Base-by-base conservation (phyloP, 345 rosid genomes). In the Trapa bicornis region DNA sequence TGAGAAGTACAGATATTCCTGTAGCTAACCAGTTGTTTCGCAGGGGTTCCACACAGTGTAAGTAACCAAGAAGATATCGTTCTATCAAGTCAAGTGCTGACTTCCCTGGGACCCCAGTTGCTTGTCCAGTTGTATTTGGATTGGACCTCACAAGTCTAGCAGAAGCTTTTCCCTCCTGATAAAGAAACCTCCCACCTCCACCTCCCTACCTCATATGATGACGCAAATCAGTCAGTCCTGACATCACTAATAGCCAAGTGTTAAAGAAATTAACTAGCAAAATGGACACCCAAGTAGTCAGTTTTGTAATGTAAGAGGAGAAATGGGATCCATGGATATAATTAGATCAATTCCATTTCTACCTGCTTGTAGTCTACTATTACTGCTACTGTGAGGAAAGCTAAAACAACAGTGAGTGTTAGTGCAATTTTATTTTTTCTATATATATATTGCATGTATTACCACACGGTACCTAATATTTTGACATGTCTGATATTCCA, bases 371-470 rank as follows among this genome's bases (percentile, higher is more conserved):
- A 22, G 29, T 22, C 29, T 22, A 22, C 29, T 22, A 22, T 22
- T 22, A 22, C 29, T 22, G 29, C 77, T 63, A 67, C 68, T 69
- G 88, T 80, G 82, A 77, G 86, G 84, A 71, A 82, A 84, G 72
- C 84, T 71, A 84, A 79, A 82, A 75, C 74, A 56, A n/a, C 17
- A 70, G 5, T 0, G 11, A 33, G 36, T n/a, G 17, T 50, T 67
- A 43, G 64, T 65, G n/a, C 74, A 5, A 5, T 1, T 32, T 3
- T 32, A 11, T 58, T 8, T 58, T 3, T 33, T 33, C 0, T 8
- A 4, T 22, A 22, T 22, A 22, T 22, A 22, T 22, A 22, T 22
- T 22, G 29, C 29, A 32, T 32, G 29, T 57, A 50, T 58, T 33
- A 58, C 16, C 5, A 35, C 35, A 2, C 2, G 63, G 50, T 65